Percentiles rank a stretch among this genome's conserved stretches.
Evolutionary conservation across 495 filamentous ascomycete species (phyloP).

Genomic region (Xylaria sp.): DNA sequence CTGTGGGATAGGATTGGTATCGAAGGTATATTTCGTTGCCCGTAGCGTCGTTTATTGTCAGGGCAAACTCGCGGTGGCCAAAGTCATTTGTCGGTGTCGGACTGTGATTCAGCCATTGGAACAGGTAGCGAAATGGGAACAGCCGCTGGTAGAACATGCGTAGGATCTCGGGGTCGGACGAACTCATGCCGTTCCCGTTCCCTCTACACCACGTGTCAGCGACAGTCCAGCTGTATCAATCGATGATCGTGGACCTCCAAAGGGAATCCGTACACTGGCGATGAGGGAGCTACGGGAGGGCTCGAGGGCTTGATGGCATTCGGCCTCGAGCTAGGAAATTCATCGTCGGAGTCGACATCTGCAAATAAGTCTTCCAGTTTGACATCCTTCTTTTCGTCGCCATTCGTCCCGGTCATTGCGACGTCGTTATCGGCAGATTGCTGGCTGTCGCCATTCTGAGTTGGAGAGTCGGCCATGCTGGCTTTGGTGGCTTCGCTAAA

Average conservation of each 20-base stretch:
- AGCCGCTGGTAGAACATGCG: constrained; percentile 92
- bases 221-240: not conserved
- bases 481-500: not conserved
- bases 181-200: constrained; percentile 32
- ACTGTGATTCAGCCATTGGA: constrained; percentile 98
- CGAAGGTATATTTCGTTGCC: constrained; percentile 80
- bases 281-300: constrained; percentile 40
- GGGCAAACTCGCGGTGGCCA: constrained; percentile 90
- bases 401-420: constrained; percentile 24
- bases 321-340: constrained; percentile 66
- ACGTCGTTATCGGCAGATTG: constrained; percentile 18
- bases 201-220: constrained; percentile 32
- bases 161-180: constrained; percentile 81
- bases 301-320: constrained; percentile 37
- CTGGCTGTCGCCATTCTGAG: constrained; percentile 21
- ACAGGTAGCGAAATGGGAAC: constrained; percentile 93
- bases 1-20: constrained; percentile 87
- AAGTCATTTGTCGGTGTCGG: constrained; percentile 86
- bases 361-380: constrained; percentile 84
- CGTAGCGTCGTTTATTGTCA: constrained; percentile 71
- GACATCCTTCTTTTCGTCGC: constrained; percentile 52
- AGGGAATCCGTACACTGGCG: constrained; percentile 40
- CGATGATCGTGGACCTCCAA: not conserved
- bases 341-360: constrained; percentile 78
- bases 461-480: constrained; percentile 8